Percentiles rank a stretch among this genome's conserved stretches.
Evolutionary conservation across 768 basidiomycete genomes (phyloP).

Genomic region (Gymnopilus dilepis): DNA sequence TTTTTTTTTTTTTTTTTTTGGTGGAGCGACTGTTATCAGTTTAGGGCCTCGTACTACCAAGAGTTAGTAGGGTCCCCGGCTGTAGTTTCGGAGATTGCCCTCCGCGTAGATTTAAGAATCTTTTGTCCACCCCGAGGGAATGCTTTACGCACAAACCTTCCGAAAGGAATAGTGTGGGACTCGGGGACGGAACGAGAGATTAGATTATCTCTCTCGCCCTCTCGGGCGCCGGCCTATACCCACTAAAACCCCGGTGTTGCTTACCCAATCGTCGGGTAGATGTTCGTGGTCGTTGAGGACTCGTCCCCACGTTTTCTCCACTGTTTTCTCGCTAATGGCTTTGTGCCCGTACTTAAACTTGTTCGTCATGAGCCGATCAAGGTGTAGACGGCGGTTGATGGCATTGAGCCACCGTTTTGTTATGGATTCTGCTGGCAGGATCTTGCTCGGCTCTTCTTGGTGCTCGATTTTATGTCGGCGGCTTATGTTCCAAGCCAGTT

Average conservation of each 20-base stretch:
- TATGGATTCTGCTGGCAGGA: conserved; percentile 2
- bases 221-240: conserved; percentile 27
- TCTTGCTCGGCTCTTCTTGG: conserved; percentile 6
- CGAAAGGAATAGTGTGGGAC: conserved; percentile 26
- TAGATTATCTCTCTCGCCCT: conserved; percentile 5
- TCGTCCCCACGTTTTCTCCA: conserved; percentile 27
- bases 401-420: conserved; percentile 21
- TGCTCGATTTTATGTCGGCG: conserved; percentile 27
- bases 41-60: too few relatives aligned
- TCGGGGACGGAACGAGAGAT: background rate
- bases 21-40: too few relatives aligned
- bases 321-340: conserved; percentile 13
- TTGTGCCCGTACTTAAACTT: conserved; percentile 14
- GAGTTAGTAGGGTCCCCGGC: too few relatives aligned
- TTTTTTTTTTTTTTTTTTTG: too few relatives aligned
- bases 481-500: conserved; percentile 34
- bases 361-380: conserved; percentile 23
- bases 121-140: conserved; percentile 16
- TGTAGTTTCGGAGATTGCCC: too few relatives aligned
- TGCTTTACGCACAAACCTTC: conserved; percentile 12
- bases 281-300: conserved; percentile 18
- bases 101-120: too few relatives aligned
- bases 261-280: conserved; percentile 27
- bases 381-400: conserved; percentile 22
- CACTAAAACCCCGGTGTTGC: conserved; percentile 36